Evolutionary conservation across 805 yeast genomes (phyloP), one percentile per base, ranked within the genome.

Genomic region (Saccharomycopsis olivae): DNA sequence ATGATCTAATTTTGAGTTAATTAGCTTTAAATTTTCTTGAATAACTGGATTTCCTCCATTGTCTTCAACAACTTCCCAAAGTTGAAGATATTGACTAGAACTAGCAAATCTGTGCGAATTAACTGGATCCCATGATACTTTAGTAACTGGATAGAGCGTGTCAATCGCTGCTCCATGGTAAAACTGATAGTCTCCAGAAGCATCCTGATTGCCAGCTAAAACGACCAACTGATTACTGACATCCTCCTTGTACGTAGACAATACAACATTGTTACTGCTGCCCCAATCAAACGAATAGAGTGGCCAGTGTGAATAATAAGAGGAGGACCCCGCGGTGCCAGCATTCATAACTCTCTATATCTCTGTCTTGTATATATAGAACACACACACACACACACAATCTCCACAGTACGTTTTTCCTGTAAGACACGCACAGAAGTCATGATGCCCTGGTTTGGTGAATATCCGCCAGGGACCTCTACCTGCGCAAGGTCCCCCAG

Each of bases 91-190:
- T 52, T 86, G 95, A 29, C 79, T 73, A 3, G 85, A 69, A 1
- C 87, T 73, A 2, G 87, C 80, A 18, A 85, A 54, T 41, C 78
- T 59, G 5, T 24, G 49, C 40, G 1, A 56, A 55, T 55, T 55
- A 47, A 61, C 58, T 0, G 80, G 76, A 49, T 81, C 87, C 94
- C 94, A 85, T 49, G 71, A 76, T 17, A 84, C 49, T 36, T 73
- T 66, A 0, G 95, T 83, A 9, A 78, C 67, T 0, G 95, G 95
- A 48, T 78, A 75, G 33, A 72, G 72, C 11, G 77, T 70, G 8
- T 59, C 58, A 3, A 67, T 61, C 40, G 78, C 86, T 11, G 78
- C 62, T 2, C 64, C 64, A 30, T 62, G 62, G 23, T 57, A 58
- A 44, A 77, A 68, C 27, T 71, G 64, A 46, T 66, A 51, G n/a